Evolutionary conservation across 148 eudicot species (phyloP), one percentile per base, ranked within the genome.

Genomic region (Amaranthus hypochondriacus): DNA sequence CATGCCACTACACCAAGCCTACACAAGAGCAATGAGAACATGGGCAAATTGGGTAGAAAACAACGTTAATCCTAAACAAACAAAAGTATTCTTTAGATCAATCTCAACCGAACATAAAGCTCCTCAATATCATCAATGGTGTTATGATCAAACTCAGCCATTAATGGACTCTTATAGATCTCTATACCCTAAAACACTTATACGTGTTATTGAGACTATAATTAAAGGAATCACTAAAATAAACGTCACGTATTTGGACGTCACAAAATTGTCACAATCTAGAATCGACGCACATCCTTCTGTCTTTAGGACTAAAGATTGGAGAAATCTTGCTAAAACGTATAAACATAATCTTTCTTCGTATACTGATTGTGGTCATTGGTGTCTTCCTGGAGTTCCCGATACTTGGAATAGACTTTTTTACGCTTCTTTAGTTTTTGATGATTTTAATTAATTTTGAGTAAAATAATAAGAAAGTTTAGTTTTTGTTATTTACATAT

Each of bases 361-460:
- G 28, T 7, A 9, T 21, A 65, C 77, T 7, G 86, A 83, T 61
- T 80, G 86, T 62, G 75, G 80, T 64, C 83, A 83, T 63, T 83
- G 86, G 86, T 83, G 86, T 66, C 74, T 83, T 11, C 83, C 86
- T 42, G 77, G 81, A 8, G 43, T 80, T 47, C 81, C 81, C 3
- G 86, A 83, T 75, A 80, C 86, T 10, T 80, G 86, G 85, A 80
- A 83, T 66, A 75, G 80, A 68, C 56, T 83, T 7, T 68, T 80
- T 15, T 80, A 80, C 72, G 75, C 83, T 48, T 73, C 67, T 70
- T 63, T 83, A 67, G 55, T 28, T 28, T 28, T 28, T 28, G 39
- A 28, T 28, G 39, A 28, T 28, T 28, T 28, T 28, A 0, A 28
- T 28, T 28, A 28, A 28, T 28, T 28, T 28, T 28, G 39, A 28